Conservation (phyloP, 768 basidiomycete species). For the Cyathus striatus region DNA sequence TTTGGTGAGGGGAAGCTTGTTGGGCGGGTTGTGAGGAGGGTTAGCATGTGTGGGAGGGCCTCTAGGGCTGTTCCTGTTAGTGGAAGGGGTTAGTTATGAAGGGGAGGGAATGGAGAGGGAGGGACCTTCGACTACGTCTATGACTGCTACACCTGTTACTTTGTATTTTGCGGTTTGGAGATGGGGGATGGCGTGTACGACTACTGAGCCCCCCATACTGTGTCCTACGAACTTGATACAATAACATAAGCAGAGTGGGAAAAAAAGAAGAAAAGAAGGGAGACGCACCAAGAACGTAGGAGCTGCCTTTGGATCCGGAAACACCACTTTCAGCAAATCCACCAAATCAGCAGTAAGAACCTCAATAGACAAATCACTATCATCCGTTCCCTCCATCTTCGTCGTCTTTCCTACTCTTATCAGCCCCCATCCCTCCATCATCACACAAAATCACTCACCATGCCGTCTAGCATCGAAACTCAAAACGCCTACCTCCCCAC, state of each 20-base stretch:
- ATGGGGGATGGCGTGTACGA: conserved; percentile 62
- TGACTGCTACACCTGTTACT: conserved; percentile 71
- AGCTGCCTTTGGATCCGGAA: conserved; percentile 53
- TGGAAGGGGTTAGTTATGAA: not conserved
- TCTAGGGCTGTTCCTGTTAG: conserved; percentile 83
- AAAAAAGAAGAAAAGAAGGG: not conserved
- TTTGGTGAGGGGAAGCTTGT: conserved; percentile 80
- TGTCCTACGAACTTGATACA: conserved; percentile 76
- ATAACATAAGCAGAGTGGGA: not conserved
- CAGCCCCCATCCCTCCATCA: not conserved
- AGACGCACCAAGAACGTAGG: conserved; percentile 76
- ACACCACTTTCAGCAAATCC: conserved; percentile 64
- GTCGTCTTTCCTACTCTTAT: conserved; percentile 57
- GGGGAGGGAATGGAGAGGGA: not conserved
- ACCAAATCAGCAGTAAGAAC: conserved; percentile 71
- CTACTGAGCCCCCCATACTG: conserved; percentile 94
- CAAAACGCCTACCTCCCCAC: conserved; percentile 76
- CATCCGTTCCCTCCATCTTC: conserved; percentile 24
- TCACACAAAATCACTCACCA: conserved; percentile 44
- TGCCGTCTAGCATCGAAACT: conserved; percentile 83
- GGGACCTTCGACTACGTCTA: conserved; percentile 87
- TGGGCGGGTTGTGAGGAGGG: conserved; percentile 79
- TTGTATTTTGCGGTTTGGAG: conserved; percentile 66
- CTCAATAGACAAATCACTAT: conserved; percentile 65
- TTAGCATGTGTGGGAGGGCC: conserved; percentile 89